Evolutionary conservation across 352 stramenopile genomes (phyloP), one percentile per base, ranked within the genome.

Genomic region (Pythium folliculosum): DNA sequence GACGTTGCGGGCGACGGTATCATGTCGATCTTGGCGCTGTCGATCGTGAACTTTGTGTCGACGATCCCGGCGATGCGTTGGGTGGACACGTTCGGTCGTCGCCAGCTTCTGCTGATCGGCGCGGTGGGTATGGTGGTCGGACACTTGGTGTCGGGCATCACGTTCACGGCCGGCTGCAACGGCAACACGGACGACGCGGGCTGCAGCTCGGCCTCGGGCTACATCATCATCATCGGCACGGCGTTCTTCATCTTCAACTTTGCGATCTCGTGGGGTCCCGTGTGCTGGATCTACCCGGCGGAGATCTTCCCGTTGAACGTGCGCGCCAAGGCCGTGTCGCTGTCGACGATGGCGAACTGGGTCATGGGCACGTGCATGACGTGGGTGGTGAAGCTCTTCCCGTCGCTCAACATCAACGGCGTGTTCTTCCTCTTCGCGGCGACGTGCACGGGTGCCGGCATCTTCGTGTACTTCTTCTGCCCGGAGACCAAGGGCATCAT

Each of bases 221-320:
- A 77, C 60, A 54, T 77, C 23, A 77, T 89, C 22, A 71, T 89
- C 22, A 37, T 78, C 22, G 56, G 63, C 13, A 58, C 67, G n/a
- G 62, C 64, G 7, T 73, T 87, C 58, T 82, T 77, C 40, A 57
- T 86, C 13, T 84, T 84, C 65, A 79, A 80, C 62, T 85, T 84
- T 53, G 76, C 76, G 19, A 82, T 81, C 48, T 83, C 75, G 5
- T 88, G 78, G 81, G 80, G 80, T 0, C 77, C 77, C 21, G 60
- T 87, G 13, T 76, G 77, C 53, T 90, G 81, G 81, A 80, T 87
- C 23, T 86, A 88, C 49, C 78, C 81, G 1, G 58, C 77, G 8
- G 81, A 90, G 65, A 84, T 86, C 66, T 89, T 88, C 60, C 75
- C 77, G 17, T 50, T 90, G 40, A 67, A 77, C 61, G 65, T 78